phyloP scores from a whole-genome alignment of 805 yeast genomes.

The Yamadazyma phyllophila region DNA sequence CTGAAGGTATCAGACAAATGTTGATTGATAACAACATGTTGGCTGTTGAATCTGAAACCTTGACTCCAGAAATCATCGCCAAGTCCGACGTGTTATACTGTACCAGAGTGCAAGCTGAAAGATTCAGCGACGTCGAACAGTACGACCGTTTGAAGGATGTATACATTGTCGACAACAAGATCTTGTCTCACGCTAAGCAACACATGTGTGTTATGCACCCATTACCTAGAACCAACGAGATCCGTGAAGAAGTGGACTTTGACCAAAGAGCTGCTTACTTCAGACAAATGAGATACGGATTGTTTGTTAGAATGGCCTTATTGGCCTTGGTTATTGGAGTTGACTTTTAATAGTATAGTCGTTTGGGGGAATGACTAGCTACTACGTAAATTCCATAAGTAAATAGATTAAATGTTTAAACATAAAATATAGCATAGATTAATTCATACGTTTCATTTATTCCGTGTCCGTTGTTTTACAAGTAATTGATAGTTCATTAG shows the following conservation, averaged over 20 bases:
- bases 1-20: constrained; percentile 67
- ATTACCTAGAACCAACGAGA: constrained; percentile 94
- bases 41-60: constrained; percentile 66
- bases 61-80: constrained; percentile 82
- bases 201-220: constrained; percentile 99
- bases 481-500: neutral
- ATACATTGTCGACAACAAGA: constrained; percentile 88
- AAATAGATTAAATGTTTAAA: constrained; percentile 4
- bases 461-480: neutral
- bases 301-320: constrained; percentile 97
- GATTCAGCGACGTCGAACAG: constrained; percentile 73
- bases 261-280: constrained; percentile 99
- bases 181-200: constrained; percentile 88
- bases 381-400: neutral
- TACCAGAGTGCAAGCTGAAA: constrained; percentile 97
- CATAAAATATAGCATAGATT: neutral
- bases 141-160: constrained; percentile 88
- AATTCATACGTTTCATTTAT: neutral
- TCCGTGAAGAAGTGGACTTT: constrained; percentile 96
- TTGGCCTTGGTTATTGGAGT: constrained; percentile 97
- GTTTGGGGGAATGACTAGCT: constrained; percentile 19
- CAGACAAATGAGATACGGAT: constrained; percentile 99
- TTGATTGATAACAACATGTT: constrained; percentile 67
- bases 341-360: constrained; percentile 49
- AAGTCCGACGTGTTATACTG: constrained; percentile 94